Conservation (phyloP, 1,284 basidiomycete genomes). For the Trichosporon sp. region DNA sequence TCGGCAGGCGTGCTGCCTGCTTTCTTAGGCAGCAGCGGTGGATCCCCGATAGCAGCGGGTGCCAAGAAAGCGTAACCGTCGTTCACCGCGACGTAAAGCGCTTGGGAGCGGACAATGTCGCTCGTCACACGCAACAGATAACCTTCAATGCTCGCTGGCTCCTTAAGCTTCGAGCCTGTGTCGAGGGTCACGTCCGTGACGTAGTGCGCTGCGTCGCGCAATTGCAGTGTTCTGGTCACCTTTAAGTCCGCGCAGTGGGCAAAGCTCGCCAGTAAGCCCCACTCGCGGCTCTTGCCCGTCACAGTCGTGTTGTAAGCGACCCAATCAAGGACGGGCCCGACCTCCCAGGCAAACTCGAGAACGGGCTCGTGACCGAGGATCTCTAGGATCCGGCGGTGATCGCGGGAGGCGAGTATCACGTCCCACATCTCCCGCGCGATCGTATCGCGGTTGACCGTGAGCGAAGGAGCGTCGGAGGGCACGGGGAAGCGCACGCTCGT, state of each 20-base stretch:
- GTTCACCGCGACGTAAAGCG: conserved; percentile 31
- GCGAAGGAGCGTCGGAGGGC: conserved; percentile 28
- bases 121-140: conserved; percentile 34
- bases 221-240: conserved; percentile 24
- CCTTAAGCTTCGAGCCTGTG: conserved; percentile 35
- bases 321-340: conserved; percentile 43
- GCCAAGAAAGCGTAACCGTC: conserved; percentile 39
- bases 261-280: conserved; percentile 42
- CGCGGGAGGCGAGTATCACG: conserved; percentile 25
- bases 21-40: conserved; percentile 31
- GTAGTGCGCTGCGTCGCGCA: conserved; percentile 39
- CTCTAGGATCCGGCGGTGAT: conserved; percentile 25
- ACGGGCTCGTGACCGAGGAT: conserved; percentile 21
- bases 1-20: conserved; percentile 30
- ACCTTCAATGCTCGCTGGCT: conserved; percentile 44
- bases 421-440: conserved; percentile 31
- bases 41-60: conserved; percentile 22
- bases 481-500: conserved; percentile 33
- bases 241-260: conserved; percentile 14
- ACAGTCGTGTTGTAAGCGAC: conserved; percentile 35
- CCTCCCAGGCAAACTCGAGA: conserved; percentile 42
- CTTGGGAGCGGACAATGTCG: conserved; percentile 16
- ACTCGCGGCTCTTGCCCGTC: conserved; percentile 31
- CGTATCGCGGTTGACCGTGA: conserved; percentile 19
- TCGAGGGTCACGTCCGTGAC: conserved; percentile 29